phyloP scores from a whole-genome alignment of 2,329 filamentous ascomycete species.

The Scedosporium minutisporum region DNA sequence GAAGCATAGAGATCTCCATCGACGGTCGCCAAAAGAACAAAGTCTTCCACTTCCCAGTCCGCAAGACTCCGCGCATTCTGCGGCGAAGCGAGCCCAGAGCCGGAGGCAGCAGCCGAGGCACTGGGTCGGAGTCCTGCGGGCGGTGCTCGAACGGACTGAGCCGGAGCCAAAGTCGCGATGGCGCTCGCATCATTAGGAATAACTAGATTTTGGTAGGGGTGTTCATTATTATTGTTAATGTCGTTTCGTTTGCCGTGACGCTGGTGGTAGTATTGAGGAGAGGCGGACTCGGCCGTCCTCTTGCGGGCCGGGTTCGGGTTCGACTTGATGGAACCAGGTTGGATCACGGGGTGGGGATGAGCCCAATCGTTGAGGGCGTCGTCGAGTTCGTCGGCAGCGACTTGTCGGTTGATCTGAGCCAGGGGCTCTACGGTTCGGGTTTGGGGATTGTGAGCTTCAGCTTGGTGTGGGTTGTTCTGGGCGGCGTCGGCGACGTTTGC shows the following conservation, averaged over 20 bases:
- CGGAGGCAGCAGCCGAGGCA: constrained; percentile 34
- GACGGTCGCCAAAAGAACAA: constrained; percentile 99
- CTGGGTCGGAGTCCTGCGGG: constrained; percentile 48
- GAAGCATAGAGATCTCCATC: constrained; percentile 91
- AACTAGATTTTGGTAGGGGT: constrained; percentile 23
- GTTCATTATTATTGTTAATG: constrained; percentile 20
- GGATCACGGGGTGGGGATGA: constrained; percentile 15
- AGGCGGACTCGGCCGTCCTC: constrained; percentile 7
- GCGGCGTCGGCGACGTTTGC: constrained; percentile 39
- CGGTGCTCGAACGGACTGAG: constrained; percentile 90
- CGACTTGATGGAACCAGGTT: constrained; percentile 16
- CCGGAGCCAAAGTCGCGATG: constrained; percentile 97
- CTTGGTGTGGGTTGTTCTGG: background rate
- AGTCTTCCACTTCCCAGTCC: constrained; percentile 99
- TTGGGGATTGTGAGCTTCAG: constrained; percentile 7
- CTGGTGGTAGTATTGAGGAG: background rate
- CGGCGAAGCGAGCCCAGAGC: constrained; percentile 67
- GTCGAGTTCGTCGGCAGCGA: constrained; percentile 7
- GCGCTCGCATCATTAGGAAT: constrained; percentile 72
- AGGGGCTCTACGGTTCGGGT: background rate
- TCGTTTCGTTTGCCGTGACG: constrained; percentile 11
- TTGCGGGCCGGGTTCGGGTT: constrained; percentile 14
- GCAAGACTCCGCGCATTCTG: constrained; percentile 92
- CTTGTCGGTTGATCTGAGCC: constrained; percentile 5
- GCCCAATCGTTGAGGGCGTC: constrained; percentile 17